Percentiles rank a stretch among this genome's conserved stretches.
Evolutionary conservation across 2,329 filamentous ascomycete species (phyloP).

Genomic region (Calonectria pseudoreteaudii): DNA sequence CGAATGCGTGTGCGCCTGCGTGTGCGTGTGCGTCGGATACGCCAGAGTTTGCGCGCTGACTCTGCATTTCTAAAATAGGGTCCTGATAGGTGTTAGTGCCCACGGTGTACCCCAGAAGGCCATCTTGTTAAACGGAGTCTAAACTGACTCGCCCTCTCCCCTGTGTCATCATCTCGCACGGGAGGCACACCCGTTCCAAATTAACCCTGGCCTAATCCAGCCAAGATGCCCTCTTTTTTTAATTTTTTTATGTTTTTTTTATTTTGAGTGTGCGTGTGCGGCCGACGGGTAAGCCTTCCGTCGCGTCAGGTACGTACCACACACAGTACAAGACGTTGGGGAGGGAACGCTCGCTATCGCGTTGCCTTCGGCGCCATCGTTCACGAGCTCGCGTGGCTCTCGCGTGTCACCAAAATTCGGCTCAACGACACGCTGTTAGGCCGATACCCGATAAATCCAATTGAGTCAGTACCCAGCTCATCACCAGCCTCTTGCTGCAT

Average conservation of each 20-base stretch:
- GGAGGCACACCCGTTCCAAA: slow-evolving; percentile 8
- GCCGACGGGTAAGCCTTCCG: slow-evolving; percentile 11
- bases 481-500: background rate
- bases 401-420: slow-evolving; percentile 4
- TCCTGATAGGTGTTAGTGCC: background rate
- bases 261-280: background rate
- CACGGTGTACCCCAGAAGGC: background rate
- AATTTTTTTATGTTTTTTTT: background rate
- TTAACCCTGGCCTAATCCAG: background rate
- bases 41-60: background rate
- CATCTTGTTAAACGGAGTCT: slow-evolving; percentile 8
- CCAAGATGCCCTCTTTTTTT: background rate
- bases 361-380: background rate
- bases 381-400: slow-evolving; percentile 4
- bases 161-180: slow-evolving; percentile 9
- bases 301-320: slow-evolving; percentile 1
- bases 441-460: background rate
- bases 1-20: no score
- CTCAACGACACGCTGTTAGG: background rate
- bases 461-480: background rate
- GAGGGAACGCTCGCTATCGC: slow-evolving; percentile 2
- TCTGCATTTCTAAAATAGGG: background rate
- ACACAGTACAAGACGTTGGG: slow-evolving; percentile 2
- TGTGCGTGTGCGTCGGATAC: background rate
- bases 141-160: slow-evolving; percentile 21